phyloP scores from a whole-genome alignment of 2,329 filamentous ascomycete genomes.

The Bipolaris gigantea region DNA sequence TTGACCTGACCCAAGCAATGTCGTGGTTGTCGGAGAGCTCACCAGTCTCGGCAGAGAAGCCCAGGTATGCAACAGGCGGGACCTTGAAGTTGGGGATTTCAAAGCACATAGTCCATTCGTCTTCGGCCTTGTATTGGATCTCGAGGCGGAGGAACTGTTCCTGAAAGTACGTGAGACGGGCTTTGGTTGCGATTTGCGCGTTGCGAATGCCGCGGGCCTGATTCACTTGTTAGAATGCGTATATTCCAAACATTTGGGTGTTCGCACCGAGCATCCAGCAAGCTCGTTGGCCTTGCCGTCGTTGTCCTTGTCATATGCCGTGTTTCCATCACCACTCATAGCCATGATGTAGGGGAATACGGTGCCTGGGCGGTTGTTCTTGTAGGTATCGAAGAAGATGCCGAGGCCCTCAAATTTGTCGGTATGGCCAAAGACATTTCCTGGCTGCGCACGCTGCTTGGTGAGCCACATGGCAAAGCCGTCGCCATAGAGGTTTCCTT shows the following conservation, averaged over 20 bases:
- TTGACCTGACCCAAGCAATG: slow-evolving; percentile 81
- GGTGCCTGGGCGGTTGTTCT: slow-evolving; percentile 95
- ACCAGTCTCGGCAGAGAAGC: slow-evolving; percentile 82
- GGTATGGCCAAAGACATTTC: slow-evolving; percentile 82
- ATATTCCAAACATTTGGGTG: not conserved
- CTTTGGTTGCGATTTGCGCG: slow-evolving; percentile 71
- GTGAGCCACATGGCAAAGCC: slow-evolving; percentile 98
- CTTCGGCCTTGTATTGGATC: slow-evolving; percentile 89
- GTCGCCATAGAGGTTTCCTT: slow-evolving; percentile 89
- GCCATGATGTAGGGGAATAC: slow-evolving; percentile 99
- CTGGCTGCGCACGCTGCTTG: slow-evolving; percentile 79
- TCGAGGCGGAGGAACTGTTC: slow-evolving; percentile 90
- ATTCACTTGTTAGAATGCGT: slow-evolving; percentile 12
- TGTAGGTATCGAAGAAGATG: slow-evolving; percentile 98
- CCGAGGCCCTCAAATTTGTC: slow-evolving; percentile 94
- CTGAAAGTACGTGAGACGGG: slow-evolving; percentile 92
- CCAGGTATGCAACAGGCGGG: slow-evolving; percentile 69
- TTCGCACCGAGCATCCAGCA: slow-evolving; percentile 79
- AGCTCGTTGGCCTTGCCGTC: slow-evolving; percentile 93
- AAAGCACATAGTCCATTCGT: slow-evolving; percentile 90
- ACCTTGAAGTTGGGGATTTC: slow-evolving; percentile 69
- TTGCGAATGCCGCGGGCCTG: slow-evolving; percentile 84
- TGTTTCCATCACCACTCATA: slow-evolving; percentile 92
- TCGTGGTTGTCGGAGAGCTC: slow-evolving; percentile 98
- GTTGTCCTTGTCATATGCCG: slow-evolving; percentile 85